Evolutionary conservation across 805 yeast species (phyloP), one percentile per base, ranked within the genome.

Genomic region (Zygosaccharomyces gambellarensis): DNA sequence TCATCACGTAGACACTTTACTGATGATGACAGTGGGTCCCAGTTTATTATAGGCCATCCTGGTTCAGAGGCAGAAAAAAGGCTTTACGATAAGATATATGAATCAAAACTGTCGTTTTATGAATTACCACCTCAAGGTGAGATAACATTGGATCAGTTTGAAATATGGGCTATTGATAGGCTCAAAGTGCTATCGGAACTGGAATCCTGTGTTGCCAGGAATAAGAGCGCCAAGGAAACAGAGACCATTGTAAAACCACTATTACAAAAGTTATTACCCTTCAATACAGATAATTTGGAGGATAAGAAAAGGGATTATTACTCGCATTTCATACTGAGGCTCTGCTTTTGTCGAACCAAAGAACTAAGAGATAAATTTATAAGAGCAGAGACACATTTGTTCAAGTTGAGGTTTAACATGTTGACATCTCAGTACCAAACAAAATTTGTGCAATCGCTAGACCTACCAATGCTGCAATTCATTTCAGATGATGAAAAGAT

Each of bases 91-190:
- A 58, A 62, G 54, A 59, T 74, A 36, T 82, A 84, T 63, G 77
- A 81, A 9, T 71, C 79, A 32, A 74, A 95, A 45, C 71, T 94
- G 44, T 81, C 88, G 19, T 80, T 92, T 60, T 94, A 94, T 68
- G 78, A 73, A 23, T 55, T 71, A 5, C 94, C 96, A 9, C 98
- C 98, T 0, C 69, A 76, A 29, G 82, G 83, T 11, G 98, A 94
- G 67, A 83, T 94, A 59, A 88, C 97, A 0, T 68, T 94, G 14
- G 97, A 90, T 55, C 87, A 94, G 60, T 94, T 94, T 68, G 99
- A 94, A 69, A 75, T 77, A 4, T 94, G 97, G 97, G 98, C 98
- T 4, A 84, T 94, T 47, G 98, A 92, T 62, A 72, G 99, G 51
- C 74, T 92, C 54, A 82, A 85, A 62, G 80, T 94, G 7, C 73